Evolutionary conservation across 768 basidiomycete species (phyloP), one percentile per base, ranked within the genome.

Genomic region (Boletus sp.): DNA sequence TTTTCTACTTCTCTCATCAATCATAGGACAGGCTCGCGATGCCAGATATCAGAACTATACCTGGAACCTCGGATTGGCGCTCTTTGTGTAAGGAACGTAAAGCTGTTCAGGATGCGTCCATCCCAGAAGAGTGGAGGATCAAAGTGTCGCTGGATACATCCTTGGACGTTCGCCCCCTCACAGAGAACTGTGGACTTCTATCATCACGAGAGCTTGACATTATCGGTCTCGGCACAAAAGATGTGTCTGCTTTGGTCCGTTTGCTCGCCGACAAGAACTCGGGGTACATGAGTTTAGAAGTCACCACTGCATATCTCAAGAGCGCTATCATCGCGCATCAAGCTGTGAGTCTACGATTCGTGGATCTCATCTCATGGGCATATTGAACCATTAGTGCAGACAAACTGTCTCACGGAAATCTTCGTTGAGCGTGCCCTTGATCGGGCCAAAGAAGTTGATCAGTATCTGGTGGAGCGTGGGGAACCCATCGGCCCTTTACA

Each of bases 401-500:
- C 68, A 15, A 69, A 69, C 33, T 70, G 68, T 40, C 62, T 69
- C 35, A 66, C 68, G 9, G 68, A 69, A 24, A 64, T 69, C 7
- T 69, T 69, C 30, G 48, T 70, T 3, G 68, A 66, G 15, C 66
- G 62, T 14, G 64, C 64, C 11, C 61, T 70, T 14, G 55, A 64
- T 50, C 61, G 68, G 29, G 68, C 68, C 14, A 67, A 28, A 39
- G 68, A 70, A 50, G 64, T 68, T 4, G 68, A 69, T 32, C 57
- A 7, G 24, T 64, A 69, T 45, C 14, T 69, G 17, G 47, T 14
- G n/a, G 64, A 66, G 33, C 63, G 29, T 7, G 61, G 64, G 20
- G 20, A 60, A 36, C 61, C 64, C 24, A 67, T 64, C 9, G 82
- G 82, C 2, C 77, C 80, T 32, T 67, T 83, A 7, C 82, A 83